phyloP scores from a whole-genome alignment of 2,329 filamentous ascomycete species.

The Colletotrichum lentis region DNA sequence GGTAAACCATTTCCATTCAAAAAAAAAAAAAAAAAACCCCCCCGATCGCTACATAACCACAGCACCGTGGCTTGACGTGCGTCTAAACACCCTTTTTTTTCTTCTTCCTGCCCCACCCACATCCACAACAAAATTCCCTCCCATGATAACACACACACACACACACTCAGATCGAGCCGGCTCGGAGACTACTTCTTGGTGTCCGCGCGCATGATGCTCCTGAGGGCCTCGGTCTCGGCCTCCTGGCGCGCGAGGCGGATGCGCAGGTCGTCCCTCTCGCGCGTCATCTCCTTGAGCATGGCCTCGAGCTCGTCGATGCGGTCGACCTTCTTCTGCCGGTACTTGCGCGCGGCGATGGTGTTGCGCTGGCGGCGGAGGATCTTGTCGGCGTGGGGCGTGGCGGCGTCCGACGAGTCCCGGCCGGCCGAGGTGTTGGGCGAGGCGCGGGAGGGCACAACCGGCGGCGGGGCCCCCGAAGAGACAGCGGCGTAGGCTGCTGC shows the following conservation, averaged over 20 bases:
- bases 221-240: slow-evolving; percentile 69
- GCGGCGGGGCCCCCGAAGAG: slow-evolving; percentile 11
- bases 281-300: slow-evolving; percentile 64
- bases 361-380: slow-evolving; percentile 70
- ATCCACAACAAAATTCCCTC: not conserved
- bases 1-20: slow-evolving; percentile 16
- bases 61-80: not conserved
- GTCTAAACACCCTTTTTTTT: too few relatives aligned
- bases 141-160: not conserved
- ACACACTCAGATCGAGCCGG: not conserved
- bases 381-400: slow-evolving; percentile 39
- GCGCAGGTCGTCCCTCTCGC: slow-evolving; percentile 70
- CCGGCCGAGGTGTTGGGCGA: slow-evolving; percentile 23
- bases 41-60: not conserved
- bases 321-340: slow-evolving; percentile 75
- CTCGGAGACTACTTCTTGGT: slow-evolving; percentile 5
- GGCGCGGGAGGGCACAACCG: slow-evolving; percentile 4
- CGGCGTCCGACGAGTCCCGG: not conserved
- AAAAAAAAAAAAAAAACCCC: too few relatives aligned
- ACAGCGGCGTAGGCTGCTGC: slow-evolving; percentile 14
- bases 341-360: slow-evolving; percentile 75
- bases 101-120: too few relatives aligned
- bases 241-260: slow-evolving; percentile 70
- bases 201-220: slow-evolving; percentile 54
- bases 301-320: slow-evolving; percentile 69